Evolutionary conservation across 495 filamentous ascomycete species (phyloP).

Genomic region (Penicillium mononematosum): DNA sequence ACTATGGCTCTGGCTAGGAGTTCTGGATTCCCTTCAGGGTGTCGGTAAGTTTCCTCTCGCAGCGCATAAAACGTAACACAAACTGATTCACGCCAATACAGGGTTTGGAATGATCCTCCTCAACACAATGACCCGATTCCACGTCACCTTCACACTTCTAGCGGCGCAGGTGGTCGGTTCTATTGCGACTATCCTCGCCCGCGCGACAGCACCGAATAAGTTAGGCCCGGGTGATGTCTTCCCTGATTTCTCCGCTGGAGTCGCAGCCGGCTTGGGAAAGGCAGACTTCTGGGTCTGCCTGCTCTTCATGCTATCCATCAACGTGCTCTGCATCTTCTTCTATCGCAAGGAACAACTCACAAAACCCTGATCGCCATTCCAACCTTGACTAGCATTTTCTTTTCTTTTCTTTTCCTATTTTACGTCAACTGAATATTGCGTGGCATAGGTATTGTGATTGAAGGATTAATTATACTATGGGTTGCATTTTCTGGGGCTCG

Average conservation of each 20-base stretch:
- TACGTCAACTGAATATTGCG: neutral
- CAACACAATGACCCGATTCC: conserved; percentile 60
- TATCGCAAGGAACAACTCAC: conserved; percentile 43
- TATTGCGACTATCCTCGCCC: conserved; percentile 40
- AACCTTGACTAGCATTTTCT: conserved; percentile 6
- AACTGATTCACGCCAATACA: conserved; percentile 58
- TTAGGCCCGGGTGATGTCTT: conserved; percentile 64
- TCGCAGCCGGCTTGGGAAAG: conserved; percentile 42
- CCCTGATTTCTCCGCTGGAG: conserved; percentile 53
- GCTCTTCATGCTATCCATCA: conserved; percentile 54
- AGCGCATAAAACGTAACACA: conserved; percentile 8
- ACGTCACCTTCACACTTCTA: conserved; percentile 55
- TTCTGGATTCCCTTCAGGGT: conserved; percentile 48
- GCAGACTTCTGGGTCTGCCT: conserved; percentile 59
- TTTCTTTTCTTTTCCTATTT: neutral
- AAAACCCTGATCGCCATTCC: conserved; percentile 49
- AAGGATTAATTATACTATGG: conserved; percentile 16
- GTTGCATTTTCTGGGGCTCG: neutral
- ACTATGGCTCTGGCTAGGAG: conserved; percentile 52
- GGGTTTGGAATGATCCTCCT: conserved; percentile 65
- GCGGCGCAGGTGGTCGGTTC: conserved; percentile 57
- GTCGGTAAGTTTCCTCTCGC: conserved; percentile 24
- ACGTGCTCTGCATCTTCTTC: conserved; percentile 54
- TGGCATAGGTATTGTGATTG: neutral
- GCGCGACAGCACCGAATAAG: conserved; percentile 52